These are phyloP conservation scores for Graphilbum ipis-grandicollis DNA, from an alignment of 2,329 filamentous ascomycete genomes.

Conservation along the genomic window DNA sequence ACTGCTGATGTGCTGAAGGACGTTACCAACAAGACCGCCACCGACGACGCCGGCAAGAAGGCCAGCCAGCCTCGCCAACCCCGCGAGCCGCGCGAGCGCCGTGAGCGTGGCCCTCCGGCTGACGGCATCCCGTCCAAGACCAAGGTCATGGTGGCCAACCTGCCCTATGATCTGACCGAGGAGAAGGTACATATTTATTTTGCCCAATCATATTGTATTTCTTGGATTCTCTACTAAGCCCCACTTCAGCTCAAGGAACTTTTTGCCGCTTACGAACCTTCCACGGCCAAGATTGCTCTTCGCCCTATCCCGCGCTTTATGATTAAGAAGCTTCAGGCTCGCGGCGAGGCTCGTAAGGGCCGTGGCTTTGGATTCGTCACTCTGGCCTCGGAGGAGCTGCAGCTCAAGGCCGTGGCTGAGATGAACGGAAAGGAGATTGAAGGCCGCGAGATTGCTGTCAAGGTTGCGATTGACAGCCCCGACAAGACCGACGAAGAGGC, in stretches of 20 bases:
- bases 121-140: conserved; percentile 97
- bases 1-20: conserved; percentile 42
- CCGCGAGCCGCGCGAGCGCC: conserved; percentile 43
- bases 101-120: conserved; percentile 85
- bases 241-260: conserved; percentile 75
- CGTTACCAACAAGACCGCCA: conserved; percentile 38
- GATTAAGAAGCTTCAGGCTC: conserved; percentile 99
- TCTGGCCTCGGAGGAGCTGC: conserved; percentile 82
- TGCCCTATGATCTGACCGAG: conserved; percentile 94
- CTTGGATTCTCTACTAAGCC: background rate
- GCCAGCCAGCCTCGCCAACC: conserved; percentile 35
- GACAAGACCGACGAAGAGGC: conserved; percentile 88
- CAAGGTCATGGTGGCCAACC: conserved; percentile 99
- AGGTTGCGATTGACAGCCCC: conserved; percentile 98
- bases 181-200: conserved; percentile 55
- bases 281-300: conserved; percentile 94
- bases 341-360: conserved; percentile 95
- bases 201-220: background rate
- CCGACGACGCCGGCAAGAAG: conserved; percentile 43
- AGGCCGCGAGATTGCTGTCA: conserved; percentile 97
- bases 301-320: conserved; percentile 98
- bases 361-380: conserved; percentile 98
- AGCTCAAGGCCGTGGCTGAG: conserved; percentile 91
- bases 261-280: conserved; percentile 80
- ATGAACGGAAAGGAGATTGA: conserved; percentile 99